Base-by-base conservation (phyloP, 2,329 filamentous ascomycete species). In the Fusarium proliferatum region DNA sequence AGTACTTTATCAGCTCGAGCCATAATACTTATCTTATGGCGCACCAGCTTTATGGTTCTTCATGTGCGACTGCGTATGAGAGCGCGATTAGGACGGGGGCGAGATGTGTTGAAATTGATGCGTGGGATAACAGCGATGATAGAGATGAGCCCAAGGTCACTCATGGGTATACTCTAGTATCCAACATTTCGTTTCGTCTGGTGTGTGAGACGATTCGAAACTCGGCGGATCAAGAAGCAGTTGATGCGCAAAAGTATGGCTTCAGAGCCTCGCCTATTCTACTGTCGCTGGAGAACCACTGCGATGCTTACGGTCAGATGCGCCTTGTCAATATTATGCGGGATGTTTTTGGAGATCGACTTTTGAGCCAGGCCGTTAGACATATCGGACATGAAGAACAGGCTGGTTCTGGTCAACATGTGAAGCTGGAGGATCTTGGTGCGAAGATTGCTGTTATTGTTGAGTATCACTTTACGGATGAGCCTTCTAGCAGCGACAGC, bases 11-110 rank as follows among this genome's bases (percentile, higher is more conserved):
- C 81, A 92, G 89, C 80, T 92, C 90, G 8, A 92, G 89, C 72
- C 92, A 94, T 82, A 94, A 94, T 80, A 94, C 92, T 0, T 94
- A 94, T 76, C 84, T 94, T 33, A 84, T 91, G 76, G 91, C 91
- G 1, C 90, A 93, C 79, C 92, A 94, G 81, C 87, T 94, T 5
- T 91, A 86, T 74, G 92, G 92, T 9, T 84, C 84, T 28, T 92
- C 90, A 4, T 89, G 88, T 6, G 89, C 90, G 12, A 83, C 85
- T 8, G 91, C 90, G 0, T 94, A 94, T 77, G 86, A 90, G 75
- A 89, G 85, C 10, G 89, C 90, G 0, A 82, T 94, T 21, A 83
- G 82, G 36, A 88, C 90, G 1, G 92, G 91, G 3, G 90, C 90
- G 4, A 85, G 92, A 11, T 94, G 92, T 75, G 91, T 94, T 42